Conservation (phyloP, 768 basidiomycete genomes). For the Phallus indusiatus region DNA sequence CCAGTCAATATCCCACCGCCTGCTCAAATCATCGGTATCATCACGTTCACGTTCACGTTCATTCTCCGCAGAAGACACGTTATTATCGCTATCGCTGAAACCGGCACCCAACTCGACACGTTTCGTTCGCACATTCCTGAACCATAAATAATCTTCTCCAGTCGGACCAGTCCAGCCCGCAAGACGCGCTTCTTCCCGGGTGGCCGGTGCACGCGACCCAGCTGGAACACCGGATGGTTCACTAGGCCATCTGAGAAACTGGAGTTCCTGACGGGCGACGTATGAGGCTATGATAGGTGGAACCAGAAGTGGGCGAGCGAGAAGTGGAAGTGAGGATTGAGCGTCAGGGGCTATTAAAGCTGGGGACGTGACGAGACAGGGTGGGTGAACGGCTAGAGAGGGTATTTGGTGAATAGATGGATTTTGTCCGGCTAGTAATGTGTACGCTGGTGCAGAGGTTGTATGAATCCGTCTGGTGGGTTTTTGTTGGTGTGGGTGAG, state of each 20-base stretch:
- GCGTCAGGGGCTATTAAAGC: slow-evolving; percentile 12
- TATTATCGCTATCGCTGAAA: not conserved
- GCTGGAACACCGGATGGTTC: slow-evolving; percentile 13
- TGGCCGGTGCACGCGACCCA: slow-evolving; percentile 22
- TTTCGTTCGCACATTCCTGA: slow-evolving; percentile 19
- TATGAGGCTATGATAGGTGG: slow-evolving; percentile 31
- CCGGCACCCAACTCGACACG: not conserved
- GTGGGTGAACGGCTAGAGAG: slow-evolving; percentile 51
- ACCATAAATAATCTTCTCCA: slow-evolving; percentile 31
- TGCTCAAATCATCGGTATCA: slow-evolving; percentile 25
- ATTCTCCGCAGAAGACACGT: not conserved
- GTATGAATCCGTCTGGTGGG: slow-evolving; percentile 27
- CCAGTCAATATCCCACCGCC: slow-evolving; percentile 49
- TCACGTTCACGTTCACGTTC: slow-evolving; percentile 9
- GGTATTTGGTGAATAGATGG: slow-evolving; percentile 38
- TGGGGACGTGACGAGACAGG: slow-evolving; percentile 44
- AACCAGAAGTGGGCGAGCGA: slow-evolving; percentile 26
- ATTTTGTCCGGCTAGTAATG: slow-evolving; percentile 8
- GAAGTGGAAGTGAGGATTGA: slow-evolving; percentile 18
- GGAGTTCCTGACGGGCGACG: slow-evolving; percentile 19
- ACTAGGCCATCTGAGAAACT: slow-evolving; percentile 18
- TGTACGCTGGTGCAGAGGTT: slow-evolving; percentile 29
- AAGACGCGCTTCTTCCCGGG: slow-evolving; percentile 26
- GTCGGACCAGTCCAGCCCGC: slow-evolving; percentile 24
- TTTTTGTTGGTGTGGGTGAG: slow-evolving; percentile 19